Base-by-base conservation (phyloP, 805 yeast species). In the Cyberlindnera petersonii region DNA sequence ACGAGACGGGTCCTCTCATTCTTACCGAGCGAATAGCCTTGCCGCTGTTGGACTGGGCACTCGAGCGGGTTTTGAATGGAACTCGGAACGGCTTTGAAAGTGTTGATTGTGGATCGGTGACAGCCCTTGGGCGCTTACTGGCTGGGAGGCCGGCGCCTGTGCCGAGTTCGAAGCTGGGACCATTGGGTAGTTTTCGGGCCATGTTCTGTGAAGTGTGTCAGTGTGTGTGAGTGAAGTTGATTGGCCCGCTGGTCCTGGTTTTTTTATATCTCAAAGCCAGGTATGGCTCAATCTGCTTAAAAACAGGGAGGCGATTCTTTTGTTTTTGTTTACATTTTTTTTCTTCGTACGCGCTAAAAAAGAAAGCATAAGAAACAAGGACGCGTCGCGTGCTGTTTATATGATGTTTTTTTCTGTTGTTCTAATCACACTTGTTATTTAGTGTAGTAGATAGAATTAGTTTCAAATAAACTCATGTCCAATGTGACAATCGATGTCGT, bases 61-160 rank as follows among this genome's bases (percentile, higher is more conserved):
- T 43, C 4, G 57, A 51, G 16, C 61, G 36, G 3, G 46, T 44
- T 43, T 56, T 61, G 40, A 80, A 73, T 1, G 94, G 94, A 1
- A 82, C 72, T 43, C 68, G 74, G 61, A 84, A 85, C 0, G 94
- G 94, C 52, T 69, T 76, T 2, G 78, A 62, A n/a, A 84, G 63
- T 17, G 74, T 64, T 6, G 58, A 64, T 2, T 69, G 60, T 3
- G 86, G 72, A 36, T 77, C 79, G 4, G 70, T 67, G 16, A 73
- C 67, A 14, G 72, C 65, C 17, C 81, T 66, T 7, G 80, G 79
- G 30, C 80, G 65, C 33, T 74, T 69, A 8, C 71, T 69, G 14
- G 70, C 67, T n/a, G 77, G 72, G 0, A 83, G 67, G 0, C 85
- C 83, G 1, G 84, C 84, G 1, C 89, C 91, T 1, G 79, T 74